A percentile compares a stretch with the other conserved stretches of the same genome.
Conservation (phyloP, 1,284 basidiomycete genomes). For the Irpex lacteus region DNA sequence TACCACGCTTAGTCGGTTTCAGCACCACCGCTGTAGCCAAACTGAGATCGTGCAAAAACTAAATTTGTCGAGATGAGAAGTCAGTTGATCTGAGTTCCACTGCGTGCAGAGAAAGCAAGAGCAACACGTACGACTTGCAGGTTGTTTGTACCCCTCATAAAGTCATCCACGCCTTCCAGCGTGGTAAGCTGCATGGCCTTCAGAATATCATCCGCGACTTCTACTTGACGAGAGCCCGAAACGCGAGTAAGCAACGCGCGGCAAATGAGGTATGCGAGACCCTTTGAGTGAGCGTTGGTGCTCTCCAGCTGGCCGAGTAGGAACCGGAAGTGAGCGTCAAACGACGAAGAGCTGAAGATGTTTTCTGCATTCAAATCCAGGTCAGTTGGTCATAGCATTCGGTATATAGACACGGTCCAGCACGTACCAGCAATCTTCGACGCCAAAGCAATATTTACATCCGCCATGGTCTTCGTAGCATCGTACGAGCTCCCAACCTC, state of each 20-base stretch:
- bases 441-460: conserved; percentile 50
- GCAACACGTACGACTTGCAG: conserved; percentile 41
- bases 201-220: conserved; percentile 49
- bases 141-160: conserved; percentile 36
- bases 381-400: background rate
- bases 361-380: conserved; percentile 45
- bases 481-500: conserved; percentile 16
- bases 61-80: background rate
- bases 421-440: conserved; percentile 65
- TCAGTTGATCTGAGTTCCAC: background rate
- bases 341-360: conserved; percentile 48
- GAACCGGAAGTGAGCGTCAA: conserved; percentile 36
- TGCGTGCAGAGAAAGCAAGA: too few species aligned
- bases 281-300: conserved; percentile 47
- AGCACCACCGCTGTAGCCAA: conserved; percentile 46
- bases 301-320: conserved; percentile 50
- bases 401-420: conserved; percentile 12
- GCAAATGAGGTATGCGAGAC: conserved; percentile 58
- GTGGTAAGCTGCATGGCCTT: conserved; percentile 42
- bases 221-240: conserved; percentile 55
- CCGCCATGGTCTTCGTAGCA: conserved; percentile 43
- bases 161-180: conserved; percentile 42
- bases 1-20: conserved; percentile 59
- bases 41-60: conserved; percentile 41
- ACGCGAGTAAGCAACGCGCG: conserved; percentile 52